phyloP scores from a whole-genome alignment of 2,329 filamentous ascomycete genomes.

The Nannizziopsis arthrosporioides region DNA sequence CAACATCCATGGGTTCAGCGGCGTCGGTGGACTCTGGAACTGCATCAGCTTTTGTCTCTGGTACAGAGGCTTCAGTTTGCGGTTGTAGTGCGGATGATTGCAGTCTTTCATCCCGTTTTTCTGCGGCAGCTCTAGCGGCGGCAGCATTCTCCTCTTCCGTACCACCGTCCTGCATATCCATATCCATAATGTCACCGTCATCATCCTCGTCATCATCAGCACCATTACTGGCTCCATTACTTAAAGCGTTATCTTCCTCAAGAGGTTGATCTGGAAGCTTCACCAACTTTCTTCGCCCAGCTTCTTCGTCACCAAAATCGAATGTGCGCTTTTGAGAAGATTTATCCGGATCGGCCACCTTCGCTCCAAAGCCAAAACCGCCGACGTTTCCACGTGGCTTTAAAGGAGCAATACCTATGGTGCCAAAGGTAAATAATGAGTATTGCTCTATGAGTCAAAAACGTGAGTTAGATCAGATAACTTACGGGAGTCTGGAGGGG shows the following conservation, averaged over 20 bases:
- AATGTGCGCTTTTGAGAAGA: conserved; percentile 59
- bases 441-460: background rate
- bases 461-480: conserved; percentile 10
- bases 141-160: conserved; percentile 82
- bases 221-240: conserved; percentile 42
- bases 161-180: conserved; percentile 62
- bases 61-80: background rate
- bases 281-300: conserved; percentile 74
- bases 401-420: conserved; percentile 39
- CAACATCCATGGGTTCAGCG: conserved; percentile 18
- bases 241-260: conserved; percentile 47
- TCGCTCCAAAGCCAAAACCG: conserved; percentile 68
- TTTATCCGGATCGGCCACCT: conserved; percentile 56
- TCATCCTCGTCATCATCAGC: conserved; percentile 51
- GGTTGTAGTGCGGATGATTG: conserved; percentile 22
- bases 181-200: conserved; percentile 53
- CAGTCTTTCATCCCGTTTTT: conserved; percentile 62
- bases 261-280: conserved; percentile 71
- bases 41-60: background rate
- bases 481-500: conserved; percentile 35
- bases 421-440: conserved; percentile 9
- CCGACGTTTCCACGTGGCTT: conserved; percentile 64
- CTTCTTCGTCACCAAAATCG: conserved; percentile 80
- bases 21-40: background rate
- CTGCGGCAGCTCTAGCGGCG: conserved; percentile 71